Percentiles rank a stretch among this genome's conserved stretches.
These are phyloP conservation scores for Leucosporidium yakuticum DNA, from an alignment of 768 basidiomycete species.

Conservation along the genomic window DNA sequence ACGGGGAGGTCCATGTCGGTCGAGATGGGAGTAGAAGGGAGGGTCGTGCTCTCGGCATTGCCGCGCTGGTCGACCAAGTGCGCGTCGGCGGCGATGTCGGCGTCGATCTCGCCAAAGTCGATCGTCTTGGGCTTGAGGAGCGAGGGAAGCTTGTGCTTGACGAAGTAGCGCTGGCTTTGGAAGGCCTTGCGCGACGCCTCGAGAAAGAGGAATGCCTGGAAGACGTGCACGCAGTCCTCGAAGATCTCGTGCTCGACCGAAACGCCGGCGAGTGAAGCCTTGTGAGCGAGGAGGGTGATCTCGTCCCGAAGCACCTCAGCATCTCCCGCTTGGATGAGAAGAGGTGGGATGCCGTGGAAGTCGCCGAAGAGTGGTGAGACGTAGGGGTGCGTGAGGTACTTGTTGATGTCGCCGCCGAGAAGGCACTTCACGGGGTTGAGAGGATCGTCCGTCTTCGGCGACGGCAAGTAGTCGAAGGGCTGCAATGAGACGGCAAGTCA, in stretches of 20 bases:
- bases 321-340: constrained; percentile 87
- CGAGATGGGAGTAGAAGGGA: constrained; percentile 19
- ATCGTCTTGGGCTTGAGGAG: constrained; percentile 14
- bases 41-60: constrained; percentile 18
- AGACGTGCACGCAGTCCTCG: constrained; percentile 60
- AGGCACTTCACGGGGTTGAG: constrained; percentile 92
- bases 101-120: constrained; percentile 27
- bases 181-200: constrained; percentile 38
- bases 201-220: constrained; percentile 39
- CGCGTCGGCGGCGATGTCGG: constrained; percentile 25
- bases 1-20: background rate
- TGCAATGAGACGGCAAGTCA: background rate
- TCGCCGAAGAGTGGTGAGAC: constrained; percentile 91
- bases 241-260: constrained; percentile 73
- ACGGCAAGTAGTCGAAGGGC: constrained; percentile 67
- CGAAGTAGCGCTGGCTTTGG: constrained; percentile 35
- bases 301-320: constrained; percentile 90
- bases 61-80: constrained; percentile 30
- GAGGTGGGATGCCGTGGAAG: constrained; percentile 74
- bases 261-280: constrained; percentile 80
- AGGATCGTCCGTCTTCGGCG: constrained; percentile 64
- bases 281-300: constrained; percentile 81
- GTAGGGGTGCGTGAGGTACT: constrained; percentile 91
- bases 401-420: constrained; percentile 56
- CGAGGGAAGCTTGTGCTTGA: constrained; percentile 34